These are phyloP conservation scores for Rhodofomes roseus DNA, from an alignment of 1,284 basidiomycete genomes.

Conservation along the genomic window DNA sequence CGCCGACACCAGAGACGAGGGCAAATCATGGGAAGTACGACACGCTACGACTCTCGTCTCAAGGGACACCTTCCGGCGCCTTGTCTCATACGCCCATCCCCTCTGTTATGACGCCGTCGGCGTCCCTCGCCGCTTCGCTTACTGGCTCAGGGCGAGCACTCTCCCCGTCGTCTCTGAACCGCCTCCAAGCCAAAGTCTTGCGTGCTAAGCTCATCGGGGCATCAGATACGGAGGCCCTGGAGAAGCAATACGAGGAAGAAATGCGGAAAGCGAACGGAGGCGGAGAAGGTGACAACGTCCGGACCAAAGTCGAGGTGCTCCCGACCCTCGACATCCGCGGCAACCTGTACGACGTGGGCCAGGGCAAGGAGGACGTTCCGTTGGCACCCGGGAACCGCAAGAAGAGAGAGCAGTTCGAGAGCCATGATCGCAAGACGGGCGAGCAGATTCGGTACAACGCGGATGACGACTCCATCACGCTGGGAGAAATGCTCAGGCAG, in stretches of 20 bases:
- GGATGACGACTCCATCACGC: slow-evolving; percentile 83
- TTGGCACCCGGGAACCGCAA: slow-evolving; percentile 64
- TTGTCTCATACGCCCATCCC: slow-evolving; percentile 78
- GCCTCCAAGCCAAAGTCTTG: slow-evolving; percentile 89
- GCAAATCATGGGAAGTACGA: slow-evolving; percentile 47
- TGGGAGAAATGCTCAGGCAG: slow-evolving; percentile 91
- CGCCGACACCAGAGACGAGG: slow-evolving; percentile 51
- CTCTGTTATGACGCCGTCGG: slow-evolving; percentile 79
- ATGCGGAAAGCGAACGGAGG: slow-evolving; percentile 46
- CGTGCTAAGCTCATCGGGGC: slow-evolving; percentile 84
- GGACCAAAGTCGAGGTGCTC: slow-evolving; percentile 73
- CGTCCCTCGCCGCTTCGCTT: slow-evolving; percentile 32
- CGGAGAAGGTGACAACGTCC: slow-evolving; percentile 41
- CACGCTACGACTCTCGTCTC: slow-evolving; percentile 45
- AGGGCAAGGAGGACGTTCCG: slow-evolving; percentile 50
- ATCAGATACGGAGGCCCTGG: slow-evolving; percentile 70
- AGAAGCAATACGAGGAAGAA: slow-evolving; percentile 80
- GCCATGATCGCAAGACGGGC: slow-evolving; percentile 84
- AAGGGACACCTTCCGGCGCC: slow-evolving; percentile 22
- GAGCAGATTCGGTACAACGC: slow-evolving; percentile 83
- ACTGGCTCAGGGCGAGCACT: slow-evolving; percentile 36
- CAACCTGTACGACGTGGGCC: slow-evolving; percentile 88
- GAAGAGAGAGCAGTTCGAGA: slow-evolving; percentile 85
- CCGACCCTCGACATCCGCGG: slow-evolving; percentile 90
- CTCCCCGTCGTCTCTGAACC: slow-evolving; percentile 82